A percentile compares a stretch with the other conserved stretches of the same genome.
These are phyloP conservation scores for Ilyonectria robusta DNA, from an alignment of 2,329 filamentous ascomycete species.

Conservation along the genomic window DNA sequence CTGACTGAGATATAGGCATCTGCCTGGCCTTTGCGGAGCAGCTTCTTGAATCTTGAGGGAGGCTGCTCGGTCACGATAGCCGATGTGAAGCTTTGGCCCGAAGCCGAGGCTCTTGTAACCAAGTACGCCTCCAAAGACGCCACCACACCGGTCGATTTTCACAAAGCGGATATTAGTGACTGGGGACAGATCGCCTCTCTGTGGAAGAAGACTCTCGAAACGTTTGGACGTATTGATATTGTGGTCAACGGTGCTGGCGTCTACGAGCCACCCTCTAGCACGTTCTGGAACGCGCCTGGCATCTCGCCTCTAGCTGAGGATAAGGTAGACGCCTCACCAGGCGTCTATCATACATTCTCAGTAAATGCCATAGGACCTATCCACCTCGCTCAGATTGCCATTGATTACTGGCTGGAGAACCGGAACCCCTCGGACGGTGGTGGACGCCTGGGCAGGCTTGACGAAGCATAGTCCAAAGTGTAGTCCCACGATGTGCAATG, in stretches of 20 bases:
- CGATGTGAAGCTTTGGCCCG: slow-evolving; percentile 12
- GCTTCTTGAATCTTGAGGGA: slow-evolving; percentile 9
- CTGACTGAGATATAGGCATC: slow-evolving; percentile 19
- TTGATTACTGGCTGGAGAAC: slow-evolving; percentile 12
- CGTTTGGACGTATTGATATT: slow-evolving; percentile 70
- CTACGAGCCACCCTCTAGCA: slow-evolving; percentile 46
- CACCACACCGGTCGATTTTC: slow-evolving; percentile 34
- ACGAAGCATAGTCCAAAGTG: no score
- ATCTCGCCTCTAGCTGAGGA: slow-evolving; percentile 10
- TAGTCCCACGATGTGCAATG: no score
- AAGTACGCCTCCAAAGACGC: not conserved
- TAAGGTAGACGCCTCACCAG: slow-evolving; percentile 1
- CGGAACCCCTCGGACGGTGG: not conserved
- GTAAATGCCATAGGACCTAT: slow-evolving; percentile 3
- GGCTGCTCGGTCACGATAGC: slow-evolving; percentile 30
- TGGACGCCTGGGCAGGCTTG: no score
- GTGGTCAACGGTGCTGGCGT: slow-evolving; percentile 75
- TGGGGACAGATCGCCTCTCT: slow-evolving; percentile 44
- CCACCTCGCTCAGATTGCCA: slow-evolving; percentile 10
- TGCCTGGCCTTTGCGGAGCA: slow-evolving; percentile 6
- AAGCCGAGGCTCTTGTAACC: not conserved
- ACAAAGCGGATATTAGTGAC: slow-evolving; percentile 46
- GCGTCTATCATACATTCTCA: slow-evolving; percentile 3
- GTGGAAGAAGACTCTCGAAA: slow-evolving; percentile 54
- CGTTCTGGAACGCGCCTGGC: slow-evolving; percentile 47